Evolutionary conservation across 1,284 basidiomycete species (phyloP).

Genomic region (Cystobasidiaceae sp.): DNA sequence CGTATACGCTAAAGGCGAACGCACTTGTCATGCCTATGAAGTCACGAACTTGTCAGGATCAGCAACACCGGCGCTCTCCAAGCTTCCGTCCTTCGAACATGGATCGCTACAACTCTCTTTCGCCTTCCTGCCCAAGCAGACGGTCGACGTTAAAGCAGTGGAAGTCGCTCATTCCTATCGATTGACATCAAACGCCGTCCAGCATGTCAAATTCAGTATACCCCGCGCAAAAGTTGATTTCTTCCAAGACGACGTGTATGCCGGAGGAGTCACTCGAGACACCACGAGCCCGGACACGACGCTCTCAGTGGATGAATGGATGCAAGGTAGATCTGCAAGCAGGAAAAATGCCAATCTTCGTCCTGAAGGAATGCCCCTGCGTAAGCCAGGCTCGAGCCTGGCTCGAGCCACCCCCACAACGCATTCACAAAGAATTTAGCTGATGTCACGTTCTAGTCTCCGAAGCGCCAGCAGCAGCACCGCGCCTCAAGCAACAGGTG

Average conservation of each 20-base stretch:
- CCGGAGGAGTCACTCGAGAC: conserved; percentile 21
- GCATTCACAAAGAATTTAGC: background rate
- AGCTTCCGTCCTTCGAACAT: conserved; percentile 47
- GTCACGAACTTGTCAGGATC: conserved; percentile 38
- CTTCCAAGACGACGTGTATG: conserved; percentile 54
- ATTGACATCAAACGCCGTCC: conserved; percentile 79
- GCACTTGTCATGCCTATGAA: conserved; percentile 49
- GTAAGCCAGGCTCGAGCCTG: conserved; percentile 41
- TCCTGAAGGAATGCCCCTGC: conserved; percentile 47
- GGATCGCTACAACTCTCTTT: conserved; percentile 48
- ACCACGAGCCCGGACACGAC: conserved; percentile 32
- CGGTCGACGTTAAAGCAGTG: conserved; percentile 55
- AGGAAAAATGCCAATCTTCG: conserved; percentile 40
- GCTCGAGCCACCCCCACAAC: too few relatives aligned
- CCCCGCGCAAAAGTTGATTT: conserved; percentile 49
- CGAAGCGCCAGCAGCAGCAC: conserved; percentile 25
- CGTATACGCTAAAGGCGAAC: conserved; percentile 51
- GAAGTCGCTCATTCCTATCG: conserved; percentile 61
- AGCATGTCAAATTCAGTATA: conserved; percentile 50
- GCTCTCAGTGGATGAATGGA: conserved; percentile 43
- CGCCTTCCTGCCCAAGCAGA: conserved; percentile 48
- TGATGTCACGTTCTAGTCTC: too few relatives aligned
- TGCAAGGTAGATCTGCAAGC: conserved; percentile 40
- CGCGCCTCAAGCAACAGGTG: background rate
- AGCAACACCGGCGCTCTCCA: conserved; percentile 38